Base-by-base conservation (phyloP, 2,329 filamentous ascomycete genomes). In the Colletotrichum echinochloae region DNA sequence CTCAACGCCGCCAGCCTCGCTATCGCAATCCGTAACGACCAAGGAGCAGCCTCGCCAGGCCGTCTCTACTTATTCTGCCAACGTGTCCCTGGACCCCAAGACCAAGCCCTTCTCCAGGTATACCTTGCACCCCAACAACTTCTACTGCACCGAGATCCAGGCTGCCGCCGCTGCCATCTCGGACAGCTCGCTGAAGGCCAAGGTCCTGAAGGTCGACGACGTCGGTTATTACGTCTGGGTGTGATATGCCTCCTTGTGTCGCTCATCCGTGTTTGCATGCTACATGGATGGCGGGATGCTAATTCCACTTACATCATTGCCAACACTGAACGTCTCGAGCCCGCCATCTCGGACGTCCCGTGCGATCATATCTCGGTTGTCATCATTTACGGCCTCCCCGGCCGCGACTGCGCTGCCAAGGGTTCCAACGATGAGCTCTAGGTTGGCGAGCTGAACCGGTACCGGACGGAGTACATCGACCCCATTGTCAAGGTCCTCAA, bases 301-400 rank as follows among this genome's bases (percentile, higher is more conserved):
- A n/a, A n/a, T n/a, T n/a, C n/a, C n/a, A n/a, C n/a, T n/a, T n/a
- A n/a, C n/a, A n/a, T n/a, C 70, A 82, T 82, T 70, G 77, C 63
- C 30, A 81, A 81, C 77, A 80, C 82, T 59, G 76, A 59, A 72
- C 79, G 77, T 74, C 75, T 82, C 66, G 78, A 81, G 76, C 78
- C 79, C 33, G 79, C 78, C 18, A 71, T 82, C 48, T 73, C 75
- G 54, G 78, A 80, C 57, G 78, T 79, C 5, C 79, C 81, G 33
- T 82, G 81, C 77, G 68, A 76, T 59, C 62, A 82, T 72, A 81
- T 83, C 74, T 76, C 82, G 60, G 81, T 81, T 67, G 75, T 90
- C 63, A 89, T 91, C 65, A 86, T 91, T 64, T 91, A 91, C 78
- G 86, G 91, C 76, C 80, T 91, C 16, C 89, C 89, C 54, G 88